Percentiles rank a stretch among this genome's conserved stretches.
Evolutionary conservation across 768 basidiomycete species (phyloP).

Genomic region (Mycena pura): DNA sequence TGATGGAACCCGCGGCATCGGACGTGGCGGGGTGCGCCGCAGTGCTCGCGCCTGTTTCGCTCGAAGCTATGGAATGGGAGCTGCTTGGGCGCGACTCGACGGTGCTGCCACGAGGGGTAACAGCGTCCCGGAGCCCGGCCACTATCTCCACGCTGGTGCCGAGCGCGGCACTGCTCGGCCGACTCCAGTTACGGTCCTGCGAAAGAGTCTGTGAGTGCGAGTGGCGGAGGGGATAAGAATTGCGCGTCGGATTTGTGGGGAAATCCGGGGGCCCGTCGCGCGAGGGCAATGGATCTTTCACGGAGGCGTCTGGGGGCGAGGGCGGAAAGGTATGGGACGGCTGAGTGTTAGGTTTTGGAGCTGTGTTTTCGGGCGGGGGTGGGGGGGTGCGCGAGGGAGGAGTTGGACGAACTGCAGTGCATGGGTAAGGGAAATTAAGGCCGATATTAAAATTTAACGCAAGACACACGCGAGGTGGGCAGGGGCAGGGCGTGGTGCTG

Average conservation of each 20-base stretch:
- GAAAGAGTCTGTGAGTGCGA: conserved; percentile 12
- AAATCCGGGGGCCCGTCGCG: not conserved
- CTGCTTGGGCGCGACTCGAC: not conserved
- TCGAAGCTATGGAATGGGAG: too few relatives aligned
- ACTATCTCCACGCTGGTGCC: not conserved
- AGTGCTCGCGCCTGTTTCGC: too few relatives aligned
- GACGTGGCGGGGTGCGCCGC: too few relatives aligned
- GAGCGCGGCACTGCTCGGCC: conserved; percentile 12
- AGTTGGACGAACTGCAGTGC: not conserved
- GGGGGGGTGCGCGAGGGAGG: conserved; percentile 21
- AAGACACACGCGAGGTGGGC: not conserved
- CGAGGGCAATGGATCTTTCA: not conserved
- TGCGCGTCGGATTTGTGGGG: conserved; percentile 14
- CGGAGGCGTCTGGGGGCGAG: not conserved
- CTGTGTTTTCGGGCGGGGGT: not conserved
- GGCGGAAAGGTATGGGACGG: not conserved
- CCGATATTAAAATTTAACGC: not conserved
- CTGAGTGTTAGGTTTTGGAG: not conserved
- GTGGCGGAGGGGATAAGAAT: conserved; percentile 28
- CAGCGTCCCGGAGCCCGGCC: not conserved
- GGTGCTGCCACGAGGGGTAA: not conserved
- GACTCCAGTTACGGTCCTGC: conserved; percentile 8
- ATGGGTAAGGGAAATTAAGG: not conserved
- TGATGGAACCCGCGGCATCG: too few relatives aligned
- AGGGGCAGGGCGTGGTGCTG: not conserved